Evolutionary conservation across 495 filamentous ascomycete genomes (phyloP).

Genomic region (Tuber borchii): DNA sequence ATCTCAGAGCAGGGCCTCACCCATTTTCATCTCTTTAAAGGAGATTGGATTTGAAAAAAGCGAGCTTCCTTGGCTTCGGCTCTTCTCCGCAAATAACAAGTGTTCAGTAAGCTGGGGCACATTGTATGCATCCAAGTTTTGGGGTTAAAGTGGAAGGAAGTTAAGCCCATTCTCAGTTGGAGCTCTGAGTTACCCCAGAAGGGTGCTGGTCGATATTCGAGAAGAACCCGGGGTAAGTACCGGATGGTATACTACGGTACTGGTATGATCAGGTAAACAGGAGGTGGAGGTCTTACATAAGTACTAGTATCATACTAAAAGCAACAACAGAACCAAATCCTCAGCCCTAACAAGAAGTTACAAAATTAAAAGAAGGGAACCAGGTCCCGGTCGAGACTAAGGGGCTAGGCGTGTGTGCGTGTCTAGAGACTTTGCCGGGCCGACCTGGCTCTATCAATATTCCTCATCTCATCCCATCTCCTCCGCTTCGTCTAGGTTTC

Average conservation of each 20-base stretch:
- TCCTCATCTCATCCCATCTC: constrained; percentile 24
- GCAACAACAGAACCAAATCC: not conserved
- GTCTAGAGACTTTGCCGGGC: constrained; percentile 7
- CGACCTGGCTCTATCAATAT: constrained; percentile 11
- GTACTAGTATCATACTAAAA: not conserved
- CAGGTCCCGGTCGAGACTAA: constrained; percentile 9
- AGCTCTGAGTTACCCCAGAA: not conserved
- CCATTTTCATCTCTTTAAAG: constrained; percentile 7
- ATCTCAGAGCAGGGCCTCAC: constrained; percentile 14
- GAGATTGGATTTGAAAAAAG: constrained; percentile 8
- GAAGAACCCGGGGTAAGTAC: not conserved
- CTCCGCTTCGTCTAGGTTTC: constrained; percentile 12
- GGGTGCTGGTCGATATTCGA: not conserved
- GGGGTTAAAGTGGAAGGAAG: not conserved
- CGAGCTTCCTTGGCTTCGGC: constrained; percentile 12
- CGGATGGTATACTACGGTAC: not conserved
- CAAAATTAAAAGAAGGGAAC: constrained; percentile 16
- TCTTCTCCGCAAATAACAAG: constrained; percentile 30
- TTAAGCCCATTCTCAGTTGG: not conserved
- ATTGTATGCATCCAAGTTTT: not conserved
- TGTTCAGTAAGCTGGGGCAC: not conserved
- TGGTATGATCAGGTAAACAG: not conserved
- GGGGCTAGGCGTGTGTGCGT: constrained; percentile 3
- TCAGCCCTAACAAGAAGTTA: constrained; percentile 1
- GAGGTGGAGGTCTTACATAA: not conserved